phyloP scores from a whole-genome alignment of 148 eudicot species.

The Persicaria maculosa region DNA sequence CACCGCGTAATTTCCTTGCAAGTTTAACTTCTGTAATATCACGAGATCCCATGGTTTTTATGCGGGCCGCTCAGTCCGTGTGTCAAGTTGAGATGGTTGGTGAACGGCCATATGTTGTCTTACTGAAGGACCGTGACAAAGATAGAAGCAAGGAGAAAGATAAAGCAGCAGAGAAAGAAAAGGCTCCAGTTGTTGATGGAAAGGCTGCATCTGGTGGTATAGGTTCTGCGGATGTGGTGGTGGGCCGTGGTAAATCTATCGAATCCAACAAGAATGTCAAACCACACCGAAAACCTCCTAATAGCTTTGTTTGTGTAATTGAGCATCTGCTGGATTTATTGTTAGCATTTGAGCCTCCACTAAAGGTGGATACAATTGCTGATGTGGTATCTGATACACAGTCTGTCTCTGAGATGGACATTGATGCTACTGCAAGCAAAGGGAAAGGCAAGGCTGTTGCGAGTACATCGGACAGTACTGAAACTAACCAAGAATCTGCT shows the following conservation, averaged over 20 bases:
- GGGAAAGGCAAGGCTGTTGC: slow-evolving; percentile 90
- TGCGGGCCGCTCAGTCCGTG: slow-evolving; percentile 86
- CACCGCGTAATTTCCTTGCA: slow-evolving; percentile 69
- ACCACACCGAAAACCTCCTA: slow-evolving; percentile 71
- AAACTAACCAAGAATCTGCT: slow-evolving; percentile 66
- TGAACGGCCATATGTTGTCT: slow-evolving; percentile 78
- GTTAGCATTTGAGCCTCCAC: slow-evolving; percentile 53
- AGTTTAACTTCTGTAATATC: slow-evolving; percentile 61
- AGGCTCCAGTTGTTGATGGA: slow-evolving; percentile 37
- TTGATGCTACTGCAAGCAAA: slow-evolving; percentile 56
- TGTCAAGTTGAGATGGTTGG: slow-evolving; percentile 97
- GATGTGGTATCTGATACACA: slow-evolving; percentile 26
- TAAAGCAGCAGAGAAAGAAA: slow-evolving; percentile 60
- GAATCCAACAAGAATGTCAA: slow-evolving; percentile 63
- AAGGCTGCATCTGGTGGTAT: slow-evolving; percentile 38
- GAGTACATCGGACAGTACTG: slow-evolving; percentile 39
- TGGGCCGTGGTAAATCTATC: slow-evolving; percentile 53
- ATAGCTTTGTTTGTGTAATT: slow-evolving; percentile 69
- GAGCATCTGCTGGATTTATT: slow-evolving; percentile 80
- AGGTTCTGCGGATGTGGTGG: slow-evolving; percentile 28
- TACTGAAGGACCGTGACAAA: slow-evolving; percentile 80
- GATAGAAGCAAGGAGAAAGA: slow-evolving; percentile 77
- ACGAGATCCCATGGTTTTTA: slow-evolving; percentile 80
- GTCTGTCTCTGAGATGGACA: slow-evolving; percentile 58
- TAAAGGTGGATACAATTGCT: slow-evolving; percentile 41